Evolutionary conservation across 768 basidiomycete species (phyloP).

Genomic region (Tricholomella constricta): DNA sequence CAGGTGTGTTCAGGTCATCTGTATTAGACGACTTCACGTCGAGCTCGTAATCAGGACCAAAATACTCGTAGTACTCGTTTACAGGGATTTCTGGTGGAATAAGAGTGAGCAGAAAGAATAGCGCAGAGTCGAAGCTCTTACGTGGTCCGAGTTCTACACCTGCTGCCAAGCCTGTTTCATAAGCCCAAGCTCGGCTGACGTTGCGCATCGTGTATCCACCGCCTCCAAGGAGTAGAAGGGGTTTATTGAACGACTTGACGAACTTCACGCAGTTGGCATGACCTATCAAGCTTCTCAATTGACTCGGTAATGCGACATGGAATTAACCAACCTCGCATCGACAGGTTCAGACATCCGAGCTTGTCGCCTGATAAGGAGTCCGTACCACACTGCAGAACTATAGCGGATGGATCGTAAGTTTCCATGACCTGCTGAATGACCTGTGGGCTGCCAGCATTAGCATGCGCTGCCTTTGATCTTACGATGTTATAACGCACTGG

Average conservation of each 20-base stretch:
- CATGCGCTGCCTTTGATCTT: not conserved
- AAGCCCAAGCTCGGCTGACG: conserved; percentile 96
- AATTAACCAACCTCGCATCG: conserved; percentile 77
- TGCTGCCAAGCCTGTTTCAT: conserved; percentile 96
- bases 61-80: conserved; percentile 99
- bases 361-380: conserved; percentile 97
- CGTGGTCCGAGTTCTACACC: conserved; percentile 90
- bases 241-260: conserved; percentile 94
- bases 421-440: conserved; percentile 95
- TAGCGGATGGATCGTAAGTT: conserved; percentile 89
- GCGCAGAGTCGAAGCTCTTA: conserved; percentile 33
- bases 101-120: not conserved
- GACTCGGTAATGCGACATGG: not conserved
- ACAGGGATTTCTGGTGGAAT: conserved; percentile 77
- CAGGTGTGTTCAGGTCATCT: conserved; percentile 91
- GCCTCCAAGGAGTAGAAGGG: conserved; percentile 91
- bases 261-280: conserved; percentile 98
- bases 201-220: conserved; percentile 99
- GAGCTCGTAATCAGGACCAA: conserved; percentile 95
- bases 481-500: conserved; percentile 59
- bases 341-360: conserved; percentile 92
- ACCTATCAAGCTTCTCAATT: conserved; percentile 44
- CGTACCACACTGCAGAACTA: conserved; percentile 96
- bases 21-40: conserved; percentile 95
- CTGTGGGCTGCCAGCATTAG: conserved; percentile 38